These are phyloP conservation scores for Blepharisma undulans DNA, from an alignment of 169 alveolate species.

Conservation along the genomic window DNA sequence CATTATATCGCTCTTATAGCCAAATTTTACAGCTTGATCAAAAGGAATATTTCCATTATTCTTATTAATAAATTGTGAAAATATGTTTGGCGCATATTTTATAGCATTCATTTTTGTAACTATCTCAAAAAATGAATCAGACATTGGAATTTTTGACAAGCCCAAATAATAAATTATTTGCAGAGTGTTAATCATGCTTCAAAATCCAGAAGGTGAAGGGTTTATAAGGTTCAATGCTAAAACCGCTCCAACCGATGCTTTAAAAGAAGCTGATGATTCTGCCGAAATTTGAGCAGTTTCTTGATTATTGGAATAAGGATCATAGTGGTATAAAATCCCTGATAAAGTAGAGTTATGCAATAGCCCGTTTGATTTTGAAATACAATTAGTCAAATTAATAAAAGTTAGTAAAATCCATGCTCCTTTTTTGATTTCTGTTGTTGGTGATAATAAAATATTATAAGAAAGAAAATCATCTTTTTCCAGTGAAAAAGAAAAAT, in stretches of 20 bases:
- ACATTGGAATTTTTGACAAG: not conserved
- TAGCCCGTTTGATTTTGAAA: not conserved
- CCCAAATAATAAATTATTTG: not conserved
- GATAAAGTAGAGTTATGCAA: not conserved
- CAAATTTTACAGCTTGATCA: not conserved
- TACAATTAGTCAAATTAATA: not conserved
- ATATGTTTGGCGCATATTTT: not conserved
- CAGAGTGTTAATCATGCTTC: not conserved
- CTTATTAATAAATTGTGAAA: not conserved
- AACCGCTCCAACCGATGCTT: not conserved
- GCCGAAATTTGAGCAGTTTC: not conserved
- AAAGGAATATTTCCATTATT: not conserved
- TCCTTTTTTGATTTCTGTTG: not conserved
- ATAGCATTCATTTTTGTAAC: not conserved
- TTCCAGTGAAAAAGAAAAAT: not conserved
- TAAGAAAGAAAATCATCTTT: not conserved
- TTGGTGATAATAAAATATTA: not conserved
- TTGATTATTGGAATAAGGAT: not conserved
- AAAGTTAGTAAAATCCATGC: not conserved
- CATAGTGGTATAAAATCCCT: not conserved
- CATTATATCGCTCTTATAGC: not conserved
- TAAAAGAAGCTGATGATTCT: not conserved
- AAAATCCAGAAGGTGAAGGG: not conserved
- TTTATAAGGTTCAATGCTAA: not conserved
- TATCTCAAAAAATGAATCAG: not conserved